phyloP scores from a whole-genome alignment of 2,329 filamentous ascomycete genomes.

The Xylaria sp. region DNA sequence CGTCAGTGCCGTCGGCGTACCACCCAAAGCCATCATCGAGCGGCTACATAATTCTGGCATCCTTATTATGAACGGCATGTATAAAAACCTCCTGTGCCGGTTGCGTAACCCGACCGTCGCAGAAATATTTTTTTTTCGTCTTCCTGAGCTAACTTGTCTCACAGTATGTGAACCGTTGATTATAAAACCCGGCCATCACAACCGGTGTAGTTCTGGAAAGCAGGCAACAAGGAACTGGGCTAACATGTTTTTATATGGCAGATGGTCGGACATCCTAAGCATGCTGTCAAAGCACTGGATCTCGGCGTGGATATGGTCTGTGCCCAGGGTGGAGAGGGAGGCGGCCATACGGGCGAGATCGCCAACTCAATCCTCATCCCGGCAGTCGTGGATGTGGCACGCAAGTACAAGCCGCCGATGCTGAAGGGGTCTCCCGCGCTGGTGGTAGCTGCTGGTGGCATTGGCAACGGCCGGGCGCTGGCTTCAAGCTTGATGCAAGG shows the following conservation, averaged over 20 bases:
- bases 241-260: no score
- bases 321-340: slow-evolving; percentile 90
- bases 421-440: slow-evolving; percentile 72
- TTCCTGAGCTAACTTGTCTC: no score
- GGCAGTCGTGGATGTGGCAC: slow-evolving; percentile 82
- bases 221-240: no score
- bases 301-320: slow-evolving; percentile 90
- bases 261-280: slow-evolving; percentile 95
- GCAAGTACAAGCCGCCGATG: slow-evolving; percentile 69
- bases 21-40: slow-evolving; percentile 74
- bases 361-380: slow-evolving; percentile 87
- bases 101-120: no score
- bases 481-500: slow-evolving; percentile 87
- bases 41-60: slow-evolving; percentile 80
- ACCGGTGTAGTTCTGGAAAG: no score
- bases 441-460: slow-evolving; percentile 88
- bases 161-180: no score
- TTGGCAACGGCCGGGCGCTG: slow-evolving; percentile 80
- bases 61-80: slow-evolving; percentile 91
- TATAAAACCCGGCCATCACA: no score
- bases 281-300: slow-evolving; percentile 86
- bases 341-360: slow-evolving; percentile 89
- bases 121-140: no score
- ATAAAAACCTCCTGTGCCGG: no score
- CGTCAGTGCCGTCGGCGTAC: slow-evolving; percentile 86